A percentile compares a stretch with the other conserved stretches of the same genome.
Conservation (phyloP, 208 protist genomes). For the Jaenimonas drosophilae region DNA sequence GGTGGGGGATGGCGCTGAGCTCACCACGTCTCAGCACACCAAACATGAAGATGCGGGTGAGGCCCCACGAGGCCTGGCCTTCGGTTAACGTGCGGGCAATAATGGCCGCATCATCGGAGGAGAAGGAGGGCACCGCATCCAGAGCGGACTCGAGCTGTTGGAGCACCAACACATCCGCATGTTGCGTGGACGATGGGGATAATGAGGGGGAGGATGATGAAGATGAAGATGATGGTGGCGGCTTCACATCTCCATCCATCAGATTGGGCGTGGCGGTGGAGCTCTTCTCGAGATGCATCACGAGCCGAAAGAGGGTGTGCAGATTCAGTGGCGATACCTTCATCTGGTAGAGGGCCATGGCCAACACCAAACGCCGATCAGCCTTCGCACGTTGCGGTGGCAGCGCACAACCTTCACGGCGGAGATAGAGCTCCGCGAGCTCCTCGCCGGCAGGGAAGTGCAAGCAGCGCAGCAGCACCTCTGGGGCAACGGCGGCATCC, state of each 20-base stretch:
- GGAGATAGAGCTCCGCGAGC: constrained; percentile 18
- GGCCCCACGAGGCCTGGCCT: constrained; percentile 29
- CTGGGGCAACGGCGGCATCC: constrained; percentile 39
- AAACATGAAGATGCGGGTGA: constrained; percentile 43
- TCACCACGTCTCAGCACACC: constrained; percentile 43
- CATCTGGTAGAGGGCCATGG: neutral
- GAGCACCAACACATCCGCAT: neutral
- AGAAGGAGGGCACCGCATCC: constrained; percentile 8
- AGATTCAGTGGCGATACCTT: neutral
- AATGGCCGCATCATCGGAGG: constrained; percentile 31
- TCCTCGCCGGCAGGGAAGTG: constrained; percentile 16
- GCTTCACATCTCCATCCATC: neutral
- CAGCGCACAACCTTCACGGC: too few species aligned
- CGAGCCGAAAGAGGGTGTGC: neutral
- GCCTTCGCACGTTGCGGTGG: too few species aligned
- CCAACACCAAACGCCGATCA: too few species aligned
- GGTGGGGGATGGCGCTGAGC: constrained; percentile 31
- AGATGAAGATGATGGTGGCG: neutral
- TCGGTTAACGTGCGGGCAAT: constrained; percentile 59
- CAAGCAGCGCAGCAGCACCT: constrained; percentile 62
- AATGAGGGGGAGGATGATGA: neutral
- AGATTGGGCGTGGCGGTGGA: neutral
- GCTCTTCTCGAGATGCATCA: neutral
- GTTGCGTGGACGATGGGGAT: neutral
- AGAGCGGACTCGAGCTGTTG: too few species aligned